Conservation (phyloP, 192 early-diverging fungal genomes). For the Coemansia sp. region DNA sequence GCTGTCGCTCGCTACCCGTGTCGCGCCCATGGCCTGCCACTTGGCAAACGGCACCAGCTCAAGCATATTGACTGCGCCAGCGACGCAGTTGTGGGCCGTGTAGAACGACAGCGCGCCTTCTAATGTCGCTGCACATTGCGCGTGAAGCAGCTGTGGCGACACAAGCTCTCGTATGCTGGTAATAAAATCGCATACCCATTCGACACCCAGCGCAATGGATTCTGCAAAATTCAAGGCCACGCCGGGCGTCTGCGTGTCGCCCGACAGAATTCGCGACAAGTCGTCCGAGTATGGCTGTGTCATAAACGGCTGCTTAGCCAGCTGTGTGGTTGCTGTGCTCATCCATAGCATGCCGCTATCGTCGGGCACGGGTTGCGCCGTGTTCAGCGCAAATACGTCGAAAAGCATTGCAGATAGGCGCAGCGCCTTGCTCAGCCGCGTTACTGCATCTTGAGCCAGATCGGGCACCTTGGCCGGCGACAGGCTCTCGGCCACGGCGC, state of each 20-base stretch:
- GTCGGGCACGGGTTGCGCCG: conserved; percentile 1
- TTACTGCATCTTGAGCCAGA: conserved; percentile 2
- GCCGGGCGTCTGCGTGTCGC: neutral
- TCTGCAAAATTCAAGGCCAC: neutral
- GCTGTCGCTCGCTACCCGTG: neutral
- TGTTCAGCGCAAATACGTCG: conserved; percentile 36
- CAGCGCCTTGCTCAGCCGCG: conserved; percentile 14
- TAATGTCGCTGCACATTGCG: conserved; percentile 18
- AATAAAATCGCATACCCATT: conserved; percentile 35
- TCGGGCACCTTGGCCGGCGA: conserved; percentile 18
- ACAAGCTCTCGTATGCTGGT: neutral
- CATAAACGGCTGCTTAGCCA: conserved; percentile 24
- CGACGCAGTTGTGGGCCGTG: neutral
- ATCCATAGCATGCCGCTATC: neutral
- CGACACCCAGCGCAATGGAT: conserved; percentile 3
- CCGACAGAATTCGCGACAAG: conserved; percentile 3
- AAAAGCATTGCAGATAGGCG: conserved; percentile 19
- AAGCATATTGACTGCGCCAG: neutral
- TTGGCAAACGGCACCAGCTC: conserved; percentile 2
- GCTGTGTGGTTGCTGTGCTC: conserved; percentile 5
- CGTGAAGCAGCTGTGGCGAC: conserved; percentile 12
- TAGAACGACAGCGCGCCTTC: conserved; percentile 11
- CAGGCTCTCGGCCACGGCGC: conserved; percentile 6
- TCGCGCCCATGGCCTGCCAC: conserved; percentile 20
- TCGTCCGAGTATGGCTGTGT: conserved; percentile 8